Conservation (phyloP, 371 early-diverging fungal genomes). For the Actinomortierella wolfii region DNA sequence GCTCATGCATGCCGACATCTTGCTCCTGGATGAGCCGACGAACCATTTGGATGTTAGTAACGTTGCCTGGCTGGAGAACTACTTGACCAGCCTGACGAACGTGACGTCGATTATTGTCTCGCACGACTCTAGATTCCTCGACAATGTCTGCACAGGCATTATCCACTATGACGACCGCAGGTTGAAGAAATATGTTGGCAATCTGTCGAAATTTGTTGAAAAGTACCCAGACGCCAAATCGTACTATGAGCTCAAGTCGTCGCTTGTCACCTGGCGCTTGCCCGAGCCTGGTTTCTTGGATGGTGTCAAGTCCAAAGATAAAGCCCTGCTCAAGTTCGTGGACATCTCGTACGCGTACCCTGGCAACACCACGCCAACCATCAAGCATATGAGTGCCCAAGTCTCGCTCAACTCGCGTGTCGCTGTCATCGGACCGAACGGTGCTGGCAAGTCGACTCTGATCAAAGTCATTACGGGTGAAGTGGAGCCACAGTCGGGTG, state of each 20-base stretch:
- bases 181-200: conserved; percentile 82
- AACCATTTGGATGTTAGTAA: conserved; percentile 90
- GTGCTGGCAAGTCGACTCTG: conserved; percentile 80
- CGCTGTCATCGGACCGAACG: conserved; percentile 64
- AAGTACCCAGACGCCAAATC: conserved; percentile 77
- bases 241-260: conserved; percentile 69
- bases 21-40: conserved; percentile 91
- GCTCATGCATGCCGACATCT: conserved; percentile 83
- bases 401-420: conserved; percentile 72
- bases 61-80: conserved; percentile 86
- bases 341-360: conserved; percentile 73
- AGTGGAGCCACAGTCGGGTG: conserved; percentile 63
- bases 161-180: conserved; percentile 80
- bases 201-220: conserved; percentile 85
- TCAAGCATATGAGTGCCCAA: conserved; percentile 64
- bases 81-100: conserved; percentile 69
- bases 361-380: conserved; percentile 55
- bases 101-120: conserved; percentile 88
- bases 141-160: conserved; percentile 84
- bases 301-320: conserved; percentile 77
- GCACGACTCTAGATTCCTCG: conserved; percentile 90
- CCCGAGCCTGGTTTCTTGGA: conserved; percentile 77
- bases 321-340: conserved; percentile 70
- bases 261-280: conserved; percentile 63
- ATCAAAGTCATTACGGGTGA: conserved; percentile 88